Evolutionary conservation across 1,284 basidiomycete genomes (phyloP).

Genomic region (Athelia psychrophila): DNA sequence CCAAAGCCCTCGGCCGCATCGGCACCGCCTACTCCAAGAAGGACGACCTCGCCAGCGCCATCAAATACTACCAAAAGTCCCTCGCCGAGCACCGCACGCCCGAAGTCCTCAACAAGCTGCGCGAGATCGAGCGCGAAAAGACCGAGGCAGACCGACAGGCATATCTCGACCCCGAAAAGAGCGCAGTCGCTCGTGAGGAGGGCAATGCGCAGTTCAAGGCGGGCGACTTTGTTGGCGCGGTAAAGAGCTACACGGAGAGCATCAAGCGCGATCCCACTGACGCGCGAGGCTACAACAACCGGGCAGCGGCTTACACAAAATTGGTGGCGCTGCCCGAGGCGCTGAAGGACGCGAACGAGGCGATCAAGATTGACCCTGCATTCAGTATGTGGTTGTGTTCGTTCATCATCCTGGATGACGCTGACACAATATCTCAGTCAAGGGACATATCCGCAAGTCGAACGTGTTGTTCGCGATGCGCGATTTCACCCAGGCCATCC

Average conservation of each 20-base stretch:
- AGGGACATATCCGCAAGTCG: constrained; percentile 95
- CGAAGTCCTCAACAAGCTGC: constrained; percentile 89
- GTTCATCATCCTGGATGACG: neutral
- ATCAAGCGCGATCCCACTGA: constrained; percentile 95
- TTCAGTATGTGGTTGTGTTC: constrained; percentile 57
- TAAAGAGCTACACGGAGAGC: constrained; percentile 92
- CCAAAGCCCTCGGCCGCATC: constrained; percentile 88
- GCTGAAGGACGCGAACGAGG: constrained; percentile 92
- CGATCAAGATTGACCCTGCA: constrained; percentile 87
- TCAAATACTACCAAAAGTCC: constrained; percentile 90
- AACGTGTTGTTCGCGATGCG: constrained; percentile 89
- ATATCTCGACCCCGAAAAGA: constrained; percentile 89
- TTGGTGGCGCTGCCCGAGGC: constrained; percentile 93
- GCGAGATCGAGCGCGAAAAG: constrained; percentile 79
- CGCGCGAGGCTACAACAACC: constrained; percentile 94
- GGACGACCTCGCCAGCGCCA: constrained; percentile 74
- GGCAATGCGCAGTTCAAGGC: constrained; percentile 93
- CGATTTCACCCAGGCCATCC: constrained; percentile 85
- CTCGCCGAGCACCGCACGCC: constrained; percentile 97
- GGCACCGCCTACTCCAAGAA: constrained; percentile 87
- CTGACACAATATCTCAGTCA: constrained; percentile 49
- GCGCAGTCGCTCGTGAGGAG: constrained; percentile 84
- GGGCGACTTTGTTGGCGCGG: constrained; percentile 89
- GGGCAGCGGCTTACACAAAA: constrained; percentile 96
- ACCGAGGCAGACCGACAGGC: constrained; percentile 77